Conservation (phyloP, 129 eudicot genomes). For the Erigeron canadensis region DNA sequence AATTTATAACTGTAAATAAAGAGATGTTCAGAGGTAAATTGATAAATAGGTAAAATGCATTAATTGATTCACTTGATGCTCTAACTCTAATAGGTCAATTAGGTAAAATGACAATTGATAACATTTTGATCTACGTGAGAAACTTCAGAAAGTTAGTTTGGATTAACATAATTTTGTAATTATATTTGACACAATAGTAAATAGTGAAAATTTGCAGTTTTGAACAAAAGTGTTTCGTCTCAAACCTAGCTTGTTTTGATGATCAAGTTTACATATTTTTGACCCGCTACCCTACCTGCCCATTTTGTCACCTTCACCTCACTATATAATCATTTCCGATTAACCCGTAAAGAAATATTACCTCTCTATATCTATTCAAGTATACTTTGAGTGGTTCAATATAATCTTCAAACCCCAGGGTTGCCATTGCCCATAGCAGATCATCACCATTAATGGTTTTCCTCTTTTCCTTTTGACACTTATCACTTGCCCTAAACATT, state of each 20-base stretch:
- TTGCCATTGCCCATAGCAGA: constrained; percentile 81
- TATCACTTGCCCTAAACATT: constrained; percentile 65
- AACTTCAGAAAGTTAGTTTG: too few species aligned
- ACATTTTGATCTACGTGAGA: background rate
- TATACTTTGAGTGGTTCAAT: constrained; percentile 69
- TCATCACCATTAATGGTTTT: constrained; percentile 85
- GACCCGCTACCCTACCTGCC: background rate
- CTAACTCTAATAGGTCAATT: background rate
- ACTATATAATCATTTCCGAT: background rate
- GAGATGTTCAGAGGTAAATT: background rate
- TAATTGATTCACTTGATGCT: background rate
- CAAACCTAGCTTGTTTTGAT: background rate
- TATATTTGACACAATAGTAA: background rate
- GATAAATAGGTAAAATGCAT: too few species aligned
- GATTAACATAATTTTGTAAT: background rate
- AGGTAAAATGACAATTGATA: background rate
- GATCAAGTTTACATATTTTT: background rate
- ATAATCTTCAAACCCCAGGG: constrained; percentile 77
- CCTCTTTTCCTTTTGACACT: constrained; percentile 81
- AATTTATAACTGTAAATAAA: constrained; percentile 9
- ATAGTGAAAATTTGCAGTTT: background rate
- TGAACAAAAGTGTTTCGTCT: background rate
- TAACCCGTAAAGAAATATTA: constrained; percentile 10
- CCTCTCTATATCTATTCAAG: constrained; percentile 65
- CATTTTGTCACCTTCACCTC: background rate